Base-by-base conservation (phyloP, 2,329 filamentous ascomycete genomes). In the Allantophomopsis cytisporea region DNA sequence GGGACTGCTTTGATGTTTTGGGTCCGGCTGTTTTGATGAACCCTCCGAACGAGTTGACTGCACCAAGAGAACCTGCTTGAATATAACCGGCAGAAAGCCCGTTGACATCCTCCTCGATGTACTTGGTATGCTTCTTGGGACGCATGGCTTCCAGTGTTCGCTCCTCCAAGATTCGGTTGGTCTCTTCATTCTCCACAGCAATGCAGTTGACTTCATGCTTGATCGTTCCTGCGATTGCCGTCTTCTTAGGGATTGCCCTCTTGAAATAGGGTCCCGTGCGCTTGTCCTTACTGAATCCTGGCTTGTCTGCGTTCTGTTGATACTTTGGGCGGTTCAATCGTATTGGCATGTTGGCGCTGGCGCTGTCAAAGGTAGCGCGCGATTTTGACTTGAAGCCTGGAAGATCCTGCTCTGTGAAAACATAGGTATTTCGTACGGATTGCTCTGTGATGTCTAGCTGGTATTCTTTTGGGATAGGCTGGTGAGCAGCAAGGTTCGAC, bases 321-420 rank as follows among this genome's bases (percentile, higher is more conserved):
- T 62, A 56, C 39, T 61, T 60, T 30, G 52, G 52, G 51, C 49
- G 56, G 43, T 48, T 55, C 18, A 80, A 60, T 30, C 73, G 68
- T 5, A 67, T 60, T 4, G 76, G 76, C 43, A 80, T 75, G 39
- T 76, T 71, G 14, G 66, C 69, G 35, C 68, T 71, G 3, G 71
- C 61, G 7, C 71, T 69, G 39, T 74, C 69, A n/a, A 68, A 65
- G 38, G 69, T 65, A 36, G 62, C 61, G 50, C 68, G 71, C 53
- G 71, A 72, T 56, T 69, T 72, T 14, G 65, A 64, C 49, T 73
- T 73, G 61, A 78, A 87, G 31, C 84, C 84, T 1, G 87, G 83
- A 16, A 94, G 71, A 53, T 96, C 86, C 57, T 94, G 87, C 61
- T 98, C 91, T 32, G 83, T 87, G 55, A 98, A 98, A 41, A 96